Percentiles rank a stretch among this genome's conserved stretches.
Evolutionary conservation across 768 basidiomycete genomes (phyloP).

Genomic region (Suillus tomentosus): DNA sequence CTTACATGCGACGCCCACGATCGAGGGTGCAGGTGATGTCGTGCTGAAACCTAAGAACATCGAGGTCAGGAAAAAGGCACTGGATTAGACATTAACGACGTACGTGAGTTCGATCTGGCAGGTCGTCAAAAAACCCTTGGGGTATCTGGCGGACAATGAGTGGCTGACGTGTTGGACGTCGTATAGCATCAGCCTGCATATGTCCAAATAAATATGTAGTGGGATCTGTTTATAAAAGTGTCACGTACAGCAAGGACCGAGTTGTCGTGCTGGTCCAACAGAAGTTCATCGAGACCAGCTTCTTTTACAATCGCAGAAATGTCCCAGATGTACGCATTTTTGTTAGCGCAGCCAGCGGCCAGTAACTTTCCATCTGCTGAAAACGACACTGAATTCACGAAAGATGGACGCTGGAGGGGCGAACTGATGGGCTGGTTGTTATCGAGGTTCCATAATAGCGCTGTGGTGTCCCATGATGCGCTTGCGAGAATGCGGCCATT

Average conservation of each 20-base stretch:
- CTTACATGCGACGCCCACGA: too few relatives aligned
- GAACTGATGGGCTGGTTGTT: background rate
- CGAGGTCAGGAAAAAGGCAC: too few relatives aligned
- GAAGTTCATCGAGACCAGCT: background rate
- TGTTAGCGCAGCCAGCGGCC: background rate
- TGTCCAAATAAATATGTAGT: background rate
- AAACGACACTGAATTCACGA: accelerated
- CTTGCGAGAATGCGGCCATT: background rate
- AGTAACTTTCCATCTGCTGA: background rate
- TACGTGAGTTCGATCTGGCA: too few relatives aligned
- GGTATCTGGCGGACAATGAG: background rate
- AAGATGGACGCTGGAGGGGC: accelerated
- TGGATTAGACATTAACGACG: too few relatives aligned
- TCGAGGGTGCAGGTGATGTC: too few relatives aligned
- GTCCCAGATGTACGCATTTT: background rate
- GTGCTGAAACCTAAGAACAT: too few relatives aligned
- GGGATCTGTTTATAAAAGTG: background rate
- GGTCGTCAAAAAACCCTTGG: background rate
- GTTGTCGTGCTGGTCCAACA: background rate
- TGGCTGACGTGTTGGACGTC: background rate
- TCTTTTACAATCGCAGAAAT: background rate
- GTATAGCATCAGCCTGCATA: background rate
- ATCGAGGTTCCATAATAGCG: background rate
- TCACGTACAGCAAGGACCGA: background rate
- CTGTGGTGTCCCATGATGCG: background rate